Evolutionary conservation across 768 basidiomycete species (phyloP), one percentile per base, ranked within the genome.

Genomic region (Lactarius trivialis): DNA sequence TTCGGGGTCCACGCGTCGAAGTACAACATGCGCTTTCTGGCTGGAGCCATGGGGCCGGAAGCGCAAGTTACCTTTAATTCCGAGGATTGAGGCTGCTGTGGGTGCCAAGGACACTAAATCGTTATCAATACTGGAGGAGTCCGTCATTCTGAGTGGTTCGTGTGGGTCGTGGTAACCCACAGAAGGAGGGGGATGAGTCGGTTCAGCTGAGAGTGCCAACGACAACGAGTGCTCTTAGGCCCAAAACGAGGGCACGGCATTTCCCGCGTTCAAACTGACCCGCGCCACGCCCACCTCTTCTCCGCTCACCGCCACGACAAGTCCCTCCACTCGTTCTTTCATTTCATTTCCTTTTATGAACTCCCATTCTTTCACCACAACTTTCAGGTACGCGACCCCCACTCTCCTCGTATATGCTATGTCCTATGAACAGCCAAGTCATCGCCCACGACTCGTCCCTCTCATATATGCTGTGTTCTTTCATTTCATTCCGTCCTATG

Each of bases 11-110:
- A 85, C 85, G 72, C 85, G 85, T 75, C 82, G 78, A 49, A 89
- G 72, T 66, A 88, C 75, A 66, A 85, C 78, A 73, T 89, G 87
- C 30, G 87, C 79, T 71, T 87, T 88, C 68, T 85, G 83, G 58
- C 78, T 82, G 65, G 80, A 79, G 28, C 82, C 81, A 79, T 88
- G 86, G 65, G 79, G 81, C 65, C 83, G 80, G 74, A 89, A 81
- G 68, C 85, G 86, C 68, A 88, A 75, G 55, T 75, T 70, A 43
- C 81, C 82, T 72, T 82, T 82, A 70, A 88, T 74, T 64, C 85
- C 85, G 58, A 89, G 79, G 62, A 85, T 67, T 50, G 85, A 80
- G 43, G 81, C 72, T 68, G 82, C 78, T 68, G 71, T 72, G 69
- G 71, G 71, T 65, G 70, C 64, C 52, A 53, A 36, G 60, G 65